Base-by-base conservation (phyloP, 2,329 filamentous ascomycete genomes). In the Stachybotrys elegans region DNA sequence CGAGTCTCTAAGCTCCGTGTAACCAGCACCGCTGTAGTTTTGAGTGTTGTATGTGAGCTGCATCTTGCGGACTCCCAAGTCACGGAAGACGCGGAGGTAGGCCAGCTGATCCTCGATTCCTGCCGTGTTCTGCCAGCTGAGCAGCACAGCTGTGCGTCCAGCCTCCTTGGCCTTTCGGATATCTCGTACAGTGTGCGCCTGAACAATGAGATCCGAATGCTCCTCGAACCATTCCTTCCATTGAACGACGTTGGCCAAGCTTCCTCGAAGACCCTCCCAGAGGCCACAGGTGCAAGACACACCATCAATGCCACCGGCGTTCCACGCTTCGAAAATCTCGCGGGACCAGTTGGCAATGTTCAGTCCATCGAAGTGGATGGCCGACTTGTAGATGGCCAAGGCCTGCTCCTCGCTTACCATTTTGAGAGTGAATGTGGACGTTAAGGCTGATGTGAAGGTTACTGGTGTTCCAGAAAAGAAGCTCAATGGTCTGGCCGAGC, bases 161-260 rank as follows among this genome's bases (percentile, higher is more conserved):
- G 58, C 48, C 31, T 51, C 47, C 45, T 69, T 67, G 4, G 63
- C 65, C 13, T 57, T 47, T 9, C 66, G 60, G 22, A 68, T 60
- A 49, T 68, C 65, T 9, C 54, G 57, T 6, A 61, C 63, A 1
- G 44, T 59, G 17, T 66, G 59, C 4, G 64, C 66, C 44, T 68
- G 65, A 8, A 64, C 57, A 25, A 68, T 66, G 16, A 68, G 51
- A 47, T 68, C 63, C 2, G 56, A 53, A 45, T 68, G 59, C 48
- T 68, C 58, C 44, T 69, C 65, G 42, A 68, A 68, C 66, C 65
- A 68, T 43, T 64, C 59, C 51, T 68, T 68, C 65, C 64, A 68
- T 39, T 67, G 60, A 11, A 69, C 62, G 2, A 68, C 63, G 29
- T 67, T 65, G 41, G 59, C 51, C n/a, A 69, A 61, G 27, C 58